phyloP scores from a whole-genome alignment of 1,139 yeast species.

The Geotrichum bryndzae region DNA sequence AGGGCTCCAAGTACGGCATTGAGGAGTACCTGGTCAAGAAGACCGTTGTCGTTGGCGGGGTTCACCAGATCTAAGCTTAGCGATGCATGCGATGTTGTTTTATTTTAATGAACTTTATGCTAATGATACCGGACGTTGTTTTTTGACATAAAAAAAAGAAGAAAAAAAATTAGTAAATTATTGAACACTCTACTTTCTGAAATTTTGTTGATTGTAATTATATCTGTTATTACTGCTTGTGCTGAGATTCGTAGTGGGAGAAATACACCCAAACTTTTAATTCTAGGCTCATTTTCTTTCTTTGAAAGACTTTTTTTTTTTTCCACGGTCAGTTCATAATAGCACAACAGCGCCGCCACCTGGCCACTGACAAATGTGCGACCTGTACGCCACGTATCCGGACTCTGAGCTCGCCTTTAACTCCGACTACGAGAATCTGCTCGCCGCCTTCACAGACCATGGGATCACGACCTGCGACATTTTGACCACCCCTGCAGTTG shows the following conservation, averaged over 20 bases:
- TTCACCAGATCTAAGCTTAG: neutral
- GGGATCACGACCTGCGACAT: slow-evolving; percentile 41
- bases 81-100: neutral
- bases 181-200: neutral
- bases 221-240: neutral
- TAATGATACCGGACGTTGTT: neutral
- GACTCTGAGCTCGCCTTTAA: slow-evolving; percentile 10
- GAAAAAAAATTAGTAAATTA: neutral
- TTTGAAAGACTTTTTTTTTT: neutral
- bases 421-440: slow-evolving; percentile 30
- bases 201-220: neutral
- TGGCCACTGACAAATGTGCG: slow-evolving; percentile 12
- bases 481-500: slow-evolving; percentile 36
- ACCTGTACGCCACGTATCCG: slow-evolving; percentile 13
- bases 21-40: slow-evolving; percentile 68
- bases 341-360: neutral
- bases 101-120: neutral
- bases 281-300: neutral
- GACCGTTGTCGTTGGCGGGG: slow-evolving; percentile 41
- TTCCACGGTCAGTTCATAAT: neutral
- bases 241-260: neutral
- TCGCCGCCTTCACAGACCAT: slow-evolving; percentile 25
- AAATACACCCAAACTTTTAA: neutral
- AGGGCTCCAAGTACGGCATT: slow-evolving; percentile 69
- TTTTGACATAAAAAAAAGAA: neutral